Percentiles rank a stretch among this genome's conserved stretches.
phyloP scores from a whole-genome alignment of 345 rosid genomes.

The Euphorbia tirucalli region DNA sequence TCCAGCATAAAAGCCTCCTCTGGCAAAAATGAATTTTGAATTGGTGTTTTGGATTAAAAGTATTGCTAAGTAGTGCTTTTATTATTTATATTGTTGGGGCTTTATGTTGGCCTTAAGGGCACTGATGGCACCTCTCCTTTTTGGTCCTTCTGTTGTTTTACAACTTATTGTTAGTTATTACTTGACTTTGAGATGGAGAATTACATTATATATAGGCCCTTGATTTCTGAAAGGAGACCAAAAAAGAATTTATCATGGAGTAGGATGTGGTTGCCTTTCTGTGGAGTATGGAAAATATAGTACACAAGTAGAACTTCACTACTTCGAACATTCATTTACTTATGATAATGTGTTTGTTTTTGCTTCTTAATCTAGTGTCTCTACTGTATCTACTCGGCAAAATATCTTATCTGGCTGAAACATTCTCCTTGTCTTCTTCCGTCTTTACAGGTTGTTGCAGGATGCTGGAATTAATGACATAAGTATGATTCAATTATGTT shows the following conservation, averaged over 20 bases:
- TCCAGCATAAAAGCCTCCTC: not conserved
- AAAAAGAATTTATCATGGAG: not conserved
- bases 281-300: not conserved
- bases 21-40: not conserved
- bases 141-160: not conserved
- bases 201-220: not conserved
- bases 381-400: not conserved
- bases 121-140: not conserved
- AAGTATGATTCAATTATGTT: constrained; percentile 68
- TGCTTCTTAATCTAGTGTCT: not conserved
- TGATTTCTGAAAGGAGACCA: not conserved
- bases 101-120: not conserved
- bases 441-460: constrained; percentile 61
- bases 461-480: constrained; percentile 75
- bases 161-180: not conserved
- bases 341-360: not conserved
- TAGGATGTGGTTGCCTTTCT: not conserved
- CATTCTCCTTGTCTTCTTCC: not conserved
- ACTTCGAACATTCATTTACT: not conserved
- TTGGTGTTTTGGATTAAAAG: not conserved
- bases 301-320: not conserved
- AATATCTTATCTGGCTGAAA: not conserved
- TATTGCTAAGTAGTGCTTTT: not conserved
- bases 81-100: not conserved
- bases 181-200: not conserved